Percentiles rank a stretch among this genome's conserved stretches.
These are phyloP conservation scores for Voacanga thouarsii DNA, from an alignment of 257 asterid genomes.

Conservation along the genomic window DNA sequence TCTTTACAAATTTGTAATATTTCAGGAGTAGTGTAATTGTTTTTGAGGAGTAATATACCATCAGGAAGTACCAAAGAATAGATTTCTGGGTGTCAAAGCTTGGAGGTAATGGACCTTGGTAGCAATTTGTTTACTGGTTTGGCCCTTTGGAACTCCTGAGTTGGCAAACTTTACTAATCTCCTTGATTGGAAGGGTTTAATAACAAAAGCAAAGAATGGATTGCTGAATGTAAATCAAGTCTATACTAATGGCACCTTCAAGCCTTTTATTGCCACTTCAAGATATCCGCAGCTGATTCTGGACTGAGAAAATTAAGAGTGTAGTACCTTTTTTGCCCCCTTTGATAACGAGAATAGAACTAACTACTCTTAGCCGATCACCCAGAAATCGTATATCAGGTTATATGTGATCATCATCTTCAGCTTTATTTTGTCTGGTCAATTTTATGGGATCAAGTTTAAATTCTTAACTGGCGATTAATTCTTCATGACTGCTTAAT, in stretches of 20 bases:
- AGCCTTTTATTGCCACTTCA: not conserved
- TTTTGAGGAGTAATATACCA: too few relatives aligned
- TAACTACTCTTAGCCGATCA: not conserved
- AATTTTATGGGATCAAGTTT: not conserved
- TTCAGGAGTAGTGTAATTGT: too few relatives aligned
- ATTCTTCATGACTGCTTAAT: not conserved
- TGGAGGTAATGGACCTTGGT: too few relatives aligned
- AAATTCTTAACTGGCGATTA: not conserved
- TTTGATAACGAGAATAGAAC: not conserved
- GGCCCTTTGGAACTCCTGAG: too few relatives aligned
- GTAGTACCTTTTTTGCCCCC: not conserved
- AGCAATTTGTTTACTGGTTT: too few relatives aligned
- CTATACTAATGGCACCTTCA: not conserved
- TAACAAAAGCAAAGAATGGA: not conserved
- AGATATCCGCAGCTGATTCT: not conserved
- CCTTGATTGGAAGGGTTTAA: not conserved
- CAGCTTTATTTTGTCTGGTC: not conserved
- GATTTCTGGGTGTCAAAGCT: too few relatives aligned
- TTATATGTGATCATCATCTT: not conserved
- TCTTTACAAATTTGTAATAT: too few relatives aligned
- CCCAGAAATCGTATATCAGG: not conserved
- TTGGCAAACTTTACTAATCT: too few relatives aligned
- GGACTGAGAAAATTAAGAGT: not conserved
- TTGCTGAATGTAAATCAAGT: not conserved
- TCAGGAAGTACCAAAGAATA: too few relatives aligned